Evolutionary conservation across 1,284 basidiomycete species (phyloP).

Genomic region (Fomitopsis schrenkii): DNA sequence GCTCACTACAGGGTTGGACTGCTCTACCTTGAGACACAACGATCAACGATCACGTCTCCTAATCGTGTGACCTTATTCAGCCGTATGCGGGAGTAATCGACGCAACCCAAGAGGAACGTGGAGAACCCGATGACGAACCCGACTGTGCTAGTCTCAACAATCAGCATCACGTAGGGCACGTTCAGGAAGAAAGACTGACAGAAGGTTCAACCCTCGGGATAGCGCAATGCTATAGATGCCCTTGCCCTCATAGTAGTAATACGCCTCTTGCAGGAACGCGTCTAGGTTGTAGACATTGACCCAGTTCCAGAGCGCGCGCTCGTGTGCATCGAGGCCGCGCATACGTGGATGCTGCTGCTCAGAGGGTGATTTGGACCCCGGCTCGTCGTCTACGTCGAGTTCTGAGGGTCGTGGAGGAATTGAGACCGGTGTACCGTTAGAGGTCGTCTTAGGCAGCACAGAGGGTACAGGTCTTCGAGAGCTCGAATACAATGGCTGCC

Average conservation of each 20-base stretch:
- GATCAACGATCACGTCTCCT: conserved; percentile 75
- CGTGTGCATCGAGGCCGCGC: conserved; percentile 78
- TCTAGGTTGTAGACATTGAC: conserved; percentile 98
- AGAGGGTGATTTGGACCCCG: conserved; percentile 17
- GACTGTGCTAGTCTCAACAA: conserved; percentile 65
- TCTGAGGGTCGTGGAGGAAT: conserved; percentile 70
- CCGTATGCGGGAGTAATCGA: conserved; percentile 84
- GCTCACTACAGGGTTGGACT: conserved; percentile 5
- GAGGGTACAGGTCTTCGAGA: conserved; percentile 18
- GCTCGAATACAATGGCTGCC: conserved; percentile 22
- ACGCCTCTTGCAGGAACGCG: conserved; percentile 91
- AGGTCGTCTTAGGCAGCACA: conserved; percentile 31
- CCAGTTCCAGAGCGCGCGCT: conserved; percentile 97
- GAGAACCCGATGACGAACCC: conserved; percentile 98
- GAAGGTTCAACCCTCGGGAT: conserved; percentile 81
- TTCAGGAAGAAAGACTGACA: conserved; percentile 57
- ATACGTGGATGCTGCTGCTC: conserved; percentile 40
- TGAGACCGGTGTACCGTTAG: conserved; percentile 27
- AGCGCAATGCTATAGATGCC: conserved; percentile 94
- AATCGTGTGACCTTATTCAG: conserved; percentile 61
- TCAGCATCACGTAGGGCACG: conserved; percentile 21
- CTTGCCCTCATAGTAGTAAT: conserved; percentile 94
- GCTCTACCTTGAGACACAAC: conserved; percentile 74
- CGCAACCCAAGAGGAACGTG: conserved; percentile 91
- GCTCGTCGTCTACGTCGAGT: conserved; percentile 37